phyloP scores from a whole-genome alignment of 441 rosid genomes.

The Theobroma grandiflorum region DNA sequence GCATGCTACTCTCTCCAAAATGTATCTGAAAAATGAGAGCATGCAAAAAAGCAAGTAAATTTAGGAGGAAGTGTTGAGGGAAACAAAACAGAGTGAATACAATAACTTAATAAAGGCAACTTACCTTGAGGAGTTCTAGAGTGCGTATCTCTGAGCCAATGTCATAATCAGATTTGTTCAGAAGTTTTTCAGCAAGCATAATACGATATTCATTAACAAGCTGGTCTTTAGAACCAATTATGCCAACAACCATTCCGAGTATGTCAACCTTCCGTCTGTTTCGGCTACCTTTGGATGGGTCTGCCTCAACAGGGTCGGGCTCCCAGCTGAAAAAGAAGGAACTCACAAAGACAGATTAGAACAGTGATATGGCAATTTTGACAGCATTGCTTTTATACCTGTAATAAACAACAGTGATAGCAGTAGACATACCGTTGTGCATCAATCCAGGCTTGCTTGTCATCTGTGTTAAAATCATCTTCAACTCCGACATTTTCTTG shows the following conservation, averaged over 20 bases:
- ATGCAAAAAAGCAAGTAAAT: constrained; percentile 11
- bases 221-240: constrained; percentile 96
- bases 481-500: constrained; percentile 75
- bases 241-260: constrained; percentile 93
- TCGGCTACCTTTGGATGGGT: constrained; percentile 85
- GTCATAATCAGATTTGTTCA: constrained; percentile 93
- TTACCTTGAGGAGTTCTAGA: constrained; percentile 93
- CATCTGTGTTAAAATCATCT: constrained; percentile 85
- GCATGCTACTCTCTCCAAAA: constrained; percentile 99
- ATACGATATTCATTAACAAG: constrained; percentile 94
- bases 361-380: constrained; percentile 13
- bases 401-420: constrained; percentile 13
- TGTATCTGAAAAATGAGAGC: constrained; percentile 66
- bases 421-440: constrained; percentile 61
- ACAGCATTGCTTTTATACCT: constrained; percentile 21
- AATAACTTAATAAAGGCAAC: constrained; percentile 27
- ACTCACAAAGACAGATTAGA: constrained; percentile 29
- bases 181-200: constrained; percentile 97
- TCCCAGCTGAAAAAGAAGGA: constrained; percentile 77
- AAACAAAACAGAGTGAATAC: constrained; percentile 22
- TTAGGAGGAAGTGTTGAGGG: constrained; percentile 23
- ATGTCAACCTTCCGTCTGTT: constrained; percentile 89
- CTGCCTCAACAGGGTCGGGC: constrained; percentile 96
- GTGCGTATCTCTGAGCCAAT: constrained; percentile 94
- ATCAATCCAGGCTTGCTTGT: constrained; percentile 88